These are phyloP conservation scores for Pythium chondricola DNA, from an alignment of 352 stramenopile species.

Conservation along the genomic window DNA sequence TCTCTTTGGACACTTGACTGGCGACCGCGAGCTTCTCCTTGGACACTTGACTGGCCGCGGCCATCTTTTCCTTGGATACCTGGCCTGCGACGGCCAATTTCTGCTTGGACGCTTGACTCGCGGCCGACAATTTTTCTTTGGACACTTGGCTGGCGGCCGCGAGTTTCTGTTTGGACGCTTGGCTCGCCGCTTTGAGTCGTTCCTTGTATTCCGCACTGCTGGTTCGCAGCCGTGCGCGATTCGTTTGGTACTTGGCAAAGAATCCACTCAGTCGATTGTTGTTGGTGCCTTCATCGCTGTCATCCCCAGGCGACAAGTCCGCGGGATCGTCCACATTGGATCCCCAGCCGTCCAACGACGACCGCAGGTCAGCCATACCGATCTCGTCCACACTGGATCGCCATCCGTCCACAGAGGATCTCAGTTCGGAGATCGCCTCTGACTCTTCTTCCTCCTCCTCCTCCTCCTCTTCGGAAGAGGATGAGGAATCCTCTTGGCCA, in stretches of 20 bases:
- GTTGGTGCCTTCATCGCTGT: slow-evolving; percentile 1
- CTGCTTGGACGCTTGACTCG: slow-evolving; percentile 6
- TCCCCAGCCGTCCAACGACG: slow-evolving; percentile 9
- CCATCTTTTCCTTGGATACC: slow-evolving; percentile 8
- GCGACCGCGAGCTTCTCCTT: slow-evolving; percentile 15
- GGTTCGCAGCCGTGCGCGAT: slow-evolving; percentile 11
- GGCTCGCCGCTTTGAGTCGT: slow-evolving; percentile 1
- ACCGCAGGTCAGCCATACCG: no score
- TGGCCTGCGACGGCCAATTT: slow-evolving; percentile 11
- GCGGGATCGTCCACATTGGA: background rate
- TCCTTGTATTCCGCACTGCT: slow-evolving; percentile 23
- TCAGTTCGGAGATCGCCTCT: slow-evolving; percentile 8
- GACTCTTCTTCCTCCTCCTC: background rate
- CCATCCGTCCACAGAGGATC: slow-evolving; percentile 14
- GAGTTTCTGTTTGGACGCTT: slow-evolving; percentile 14
- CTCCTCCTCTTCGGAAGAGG: background rate
- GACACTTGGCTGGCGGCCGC: background rate
- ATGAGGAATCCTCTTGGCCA: background rate
- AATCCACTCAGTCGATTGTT: slow-evolving; percentile 9
- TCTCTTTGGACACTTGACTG: slow-evolving; percentile 12
- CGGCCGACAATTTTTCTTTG: slow-evolving; percentile 4
- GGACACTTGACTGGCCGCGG: slow-evolving; percentile 14
- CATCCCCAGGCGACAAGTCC: background rate
- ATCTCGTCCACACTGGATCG: slow-evolving; percentile 19
- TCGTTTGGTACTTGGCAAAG: slow-evolving; percentile 14